Evolutionary conservation across 2,329 filamentous ascomycete genomes (phyloP).

Genomic region (Sclerotinia glacialis): DNA sequence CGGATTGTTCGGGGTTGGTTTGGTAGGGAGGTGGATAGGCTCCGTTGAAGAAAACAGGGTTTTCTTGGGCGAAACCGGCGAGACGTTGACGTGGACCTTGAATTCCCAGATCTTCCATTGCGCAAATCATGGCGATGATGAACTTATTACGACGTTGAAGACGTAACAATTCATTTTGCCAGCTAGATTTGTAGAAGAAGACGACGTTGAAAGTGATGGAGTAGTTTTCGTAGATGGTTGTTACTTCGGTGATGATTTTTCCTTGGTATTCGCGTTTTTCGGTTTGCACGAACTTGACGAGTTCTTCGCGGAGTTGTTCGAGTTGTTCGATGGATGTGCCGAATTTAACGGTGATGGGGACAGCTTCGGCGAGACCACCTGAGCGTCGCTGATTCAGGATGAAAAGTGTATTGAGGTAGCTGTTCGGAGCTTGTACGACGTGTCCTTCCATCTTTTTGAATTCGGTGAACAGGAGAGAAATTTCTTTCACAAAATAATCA

Average conservation of each 20-base stretch:
- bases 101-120: constrained; percentile 53
- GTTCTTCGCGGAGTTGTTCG: constrained; percentile 72
- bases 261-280: constrained; percentile 89
- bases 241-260: constrained; percentile 83
- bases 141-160: constrained; percentile 91
- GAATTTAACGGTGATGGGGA: constrained; percentile 82
- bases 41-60: constrained; percentile 36
- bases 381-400: constrained; percentile 93
- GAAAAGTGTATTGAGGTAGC: constrained; percentile 85
- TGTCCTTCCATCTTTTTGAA: constrained; percentile 99
- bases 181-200: constrained; percentile 97
- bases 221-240: constrained; percentile 75
- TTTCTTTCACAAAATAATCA: constrained; percentile 95
- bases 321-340: constrained; percentile 82
- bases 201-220: constrained; percentile 86
- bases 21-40: constrained; percentile 32
- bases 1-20: constrained; percentile 10
- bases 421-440: constrained; percentile 93
- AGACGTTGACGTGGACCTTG: constrained; percentile 40
- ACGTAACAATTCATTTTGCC: constrained; percentile 90
- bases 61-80: constrained; percentile 36
- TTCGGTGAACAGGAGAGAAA: constrained; percentile 88
- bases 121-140: constrained; percentile 83
- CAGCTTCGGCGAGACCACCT: constrained; percentile 80
- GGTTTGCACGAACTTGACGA: constrained; percentile 76